These are phyloP conservation scores for Metschnikowia similis DNA, from an alignment of 805 yeast species.

Conservation along the genomic window DNA sequence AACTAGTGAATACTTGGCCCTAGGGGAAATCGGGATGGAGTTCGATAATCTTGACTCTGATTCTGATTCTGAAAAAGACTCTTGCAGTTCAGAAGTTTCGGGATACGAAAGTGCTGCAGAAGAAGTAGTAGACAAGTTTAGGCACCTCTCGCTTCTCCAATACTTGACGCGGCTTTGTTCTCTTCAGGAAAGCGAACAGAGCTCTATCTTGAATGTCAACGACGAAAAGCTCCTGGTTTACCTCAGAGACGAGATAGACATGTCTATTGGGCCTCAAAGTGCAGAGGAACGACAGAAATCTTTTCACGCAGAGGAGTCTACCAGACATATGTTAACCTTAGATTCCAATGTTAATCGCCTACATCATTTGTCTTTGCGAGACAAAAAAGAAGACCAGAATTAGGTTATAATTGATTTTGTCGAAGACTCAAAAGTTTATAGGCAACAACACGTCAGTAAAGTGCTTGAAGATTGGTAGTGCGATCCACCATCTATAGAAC, in stretches of 20 bases:
- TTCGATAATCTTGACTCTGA: constrained; percentile 11
- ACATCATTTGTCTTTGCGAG: constrained; percentile 23
- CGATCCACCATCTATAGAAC: too few species aligned
- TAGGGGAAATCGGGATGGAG: constrained; percentile 18
- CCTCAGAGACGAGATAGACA: constrained; percentile 50
- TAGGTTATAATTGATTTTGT: too few species aligned
- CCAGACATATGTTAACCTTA: constrained; percentile 18
- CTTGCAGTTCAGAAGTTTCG: constrained; percentile 15
- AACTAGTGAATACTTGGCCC: constrained; percentile 19
- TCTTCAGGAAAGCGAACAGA: constrained; percentile 57
- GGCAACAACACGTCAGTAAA: too few species aligned
- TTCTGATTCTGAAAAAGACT: constrained; percentile 22
- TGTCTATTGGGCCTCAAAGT: constrained; percentile 18
- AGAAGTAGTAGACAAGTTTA: constrained; percentile 13
- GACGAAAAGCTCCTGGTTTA: constrained; percentile 65
- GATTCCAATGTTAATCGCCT: constrained; percentile 34
- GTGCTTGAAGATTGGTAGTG: too few species aligned
- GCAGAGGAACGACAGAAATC: constrained; percentile 13
- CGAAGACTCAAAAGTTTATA: too few species aligned
- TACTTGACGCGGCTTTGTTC: constrained; percentile 57
- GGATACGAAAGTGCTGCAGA: constrained; percentile 9
- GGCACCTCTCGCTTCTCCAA: constrained; percentile 57
- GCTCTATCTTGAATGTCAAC: constrained; percentile 47
- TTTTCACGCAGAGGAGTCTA: constrained; percentile 10
- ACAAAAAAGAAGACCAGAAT: neutral